Base-by-base conservation (phyloP, 257 asterid genomes). In the Galeopsis tetrahit region DNA sequence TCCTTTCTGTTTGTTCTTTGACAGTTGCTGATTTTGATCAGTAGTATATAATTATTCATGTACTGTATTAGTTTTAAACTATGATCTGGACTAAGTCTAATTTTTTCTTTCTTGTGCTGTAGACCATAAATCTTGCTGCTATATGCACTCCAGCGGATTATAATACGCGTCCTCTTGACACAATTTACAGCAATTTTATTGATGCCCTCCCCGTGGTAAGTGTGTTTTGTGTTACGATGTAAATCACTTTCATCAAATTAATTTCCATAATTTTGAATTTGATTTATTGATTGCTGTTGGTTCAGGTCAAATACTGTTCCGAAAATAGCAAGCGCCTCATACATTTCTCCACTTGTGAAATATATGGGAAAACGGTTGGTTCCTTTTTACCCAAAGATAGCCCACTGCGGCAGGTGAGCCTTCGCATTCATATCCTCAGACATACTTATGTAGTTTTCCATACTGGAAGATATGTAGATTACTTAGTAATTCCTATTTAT, bases 131-230 rank as follows among this genome's bases (percentile, higher is more conserved):
- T 79, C 98, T 92, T 72, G 98, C 98, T 34, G 96, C 98, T 81
- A 89, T 92, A 74, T 92, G 98, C 82, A 92, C 98, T 66, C 98
- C 98, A 72, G 96, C 96, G 1, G 97, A 92, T 76, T 92, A 92
- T 83, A 92, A 92, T 62, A 92, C 95, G 1, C 93, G 97, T 52
- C 98, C 98, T 0, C 92, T 89, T n/a, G 98, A 92, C 79, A 92
- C 98, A 9, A 92, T 92, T 63, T 89, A 86, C 87, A 92, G 96
- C 94, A 92, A 92, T 78, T 92, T 92, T 80, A 83, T 85, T 59
- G 98, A 92, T 80, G 98, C 98, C 61, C 89, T 92, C 68, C 96
- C 98, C 0, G 96, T 92, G 88, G 97, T 92, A 79, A 43, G 86
- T 63, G 28, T 63, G 21, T 65, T 74, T 71, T 21, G 2, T 44